Conservation (phyloP, 257 asterid genomes). For the Misopates orontium region DNA sequence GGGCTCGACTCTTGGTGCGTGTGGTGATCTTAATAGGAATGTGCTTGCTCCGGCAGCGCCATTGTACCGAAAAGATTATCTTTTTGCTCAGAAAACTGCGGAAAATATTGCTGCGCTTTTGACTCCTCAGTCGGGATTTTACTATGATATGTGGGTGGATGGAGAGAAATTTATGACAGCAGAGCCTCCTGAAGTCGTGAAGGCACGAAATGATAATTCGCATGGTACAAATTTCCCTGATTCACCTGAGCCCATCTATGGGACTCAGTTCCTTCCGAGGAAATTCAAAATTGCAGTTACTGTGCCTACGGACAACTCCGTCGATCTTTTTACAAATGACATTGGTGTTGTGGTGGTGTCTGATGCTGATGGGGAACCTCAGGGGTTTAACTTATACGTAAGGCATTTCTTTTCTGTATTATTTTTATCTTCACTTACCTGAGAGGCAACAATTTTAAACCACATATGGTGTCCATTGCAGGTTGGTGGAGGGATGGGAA, state of each 20-base stretch:
- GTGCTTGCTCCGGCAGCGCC: slow-evolving; percentile 99
- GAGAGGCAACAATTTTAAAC: slow-evolving; percentile 2
- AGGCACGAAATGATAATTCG: slow-evolving; percentile 86
- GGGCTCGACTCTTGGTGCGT: slow-evolving; percentile 98
- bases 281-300: slow-evolving; percentile 96
- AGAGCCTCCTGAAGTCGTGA: slow-evolving; percentile 85
- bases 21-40: slow-evolving; percentile 95
- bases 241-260: slow-evolving; percentile 95
- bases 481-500: slow-evolving; percentile 99
- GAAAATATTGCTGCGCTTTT: slow-evolving; percentile 88
- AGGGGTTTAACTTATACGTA: slow-evolving; percentile 92
- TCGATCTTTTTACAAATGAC: slow-evolving; percentile 89
- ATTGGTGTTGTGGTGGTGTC: slow-evolving; percentile 80
- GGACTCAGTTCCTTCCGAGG: slow-evolving; percentile 97
- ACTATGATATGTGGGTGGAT: slow-evolving; percentile 98
- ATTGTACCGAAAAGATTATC: slow-evolving; percentile 59
- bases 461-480: slow-evolving; percentile 34
- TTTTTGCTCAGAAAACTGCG: slow-evolving; percentile 94
- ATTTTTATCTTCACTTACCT: slow-evolving; percentile 20
- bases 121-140: slow-evolving; percentile 97
- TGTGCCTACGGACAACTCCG: slow-evolving; percentile 91
- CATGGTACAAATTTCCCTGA: slow-evolving; percentile 89
- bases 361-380: slow-evolving; percentile 86
- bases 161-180: slow-evolving; percentile 89
- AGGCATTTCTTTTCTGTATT: slow-evolving; percentile 22